phyloP scores from a whole-genome alignment of 805 yeast species.

The Monosporozyma solicola region DNA sequence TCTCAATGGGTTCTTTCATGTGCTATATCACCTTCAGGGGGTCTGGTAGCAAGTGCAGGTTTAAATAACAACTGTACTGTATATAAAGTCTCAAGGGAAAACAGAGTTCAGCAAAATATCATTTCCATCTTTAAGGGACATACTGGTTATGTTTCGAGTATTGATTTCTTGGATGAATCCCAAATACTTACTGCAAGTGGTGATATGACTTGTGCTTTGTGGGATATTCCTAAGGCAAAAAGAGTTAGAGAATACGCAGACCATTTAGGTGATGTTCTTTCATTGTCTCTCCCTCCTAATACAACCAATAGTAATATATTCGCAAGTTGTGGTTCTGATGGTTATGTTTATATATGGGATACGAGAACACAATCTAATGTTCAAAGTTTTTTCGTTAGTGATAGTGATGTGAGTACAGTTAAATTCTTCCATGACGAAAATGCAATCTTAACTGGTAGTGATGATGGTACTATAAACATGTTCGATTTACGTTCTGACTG shows the following conservation, averaged over 20 bases:
- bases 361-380: slow-evolving; percentile 40
- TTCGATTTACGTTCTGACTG: slow-evolving; percentile 76
- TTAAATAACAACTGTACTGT: slow-evolving; percentile 71
- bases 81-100: slow-evolving; percentile 38
- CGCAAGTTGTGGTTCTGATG: slow-evolving; percentile 61
- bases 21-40: slow-evolving; percentile 59
- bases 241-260: slow-evolving; percentile 48
- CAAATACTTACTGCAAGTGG: slow-evolving; percentile 66
- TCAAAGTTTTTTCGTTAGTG: slow-evolving; percentile 45
- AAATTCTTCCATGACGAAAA: slow-evolving; percentile 62
- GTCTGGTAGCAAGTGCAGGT: slow-evolving; percentile 71
- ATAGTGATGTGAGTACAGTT: slow-evolving; percentile 55
- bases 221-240: slow-evolving; percentile 66
- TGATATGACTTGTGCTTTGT: slow-evolving; percentile 66
- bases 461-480: slow-evolving; percentile 61
- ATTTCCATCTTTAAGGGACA: slow-evolving; percentile 66
- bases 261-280: slow-evolving; percentile 65
- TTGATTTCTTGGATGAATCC: slow-evolving; percentile 53
- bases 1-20: slow-evolving; percentile 75
- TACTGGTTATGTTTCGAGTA: slow-evolving; percentile 68
- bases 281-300: slow-evolving; percentile 32
- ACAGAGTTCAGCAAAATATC: slow-evolving; percentile 34
- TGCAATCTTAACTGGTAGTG: slow-evolving; percentile 67
- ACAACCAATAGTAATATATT: slow-evolving; percentile 31
- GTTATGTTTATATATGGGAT: slow-evolving; percentile 62